Evolutionary conservation across 306 rosid species (phyloP).

Genomic region (Lathyrus sativus): DNA sequence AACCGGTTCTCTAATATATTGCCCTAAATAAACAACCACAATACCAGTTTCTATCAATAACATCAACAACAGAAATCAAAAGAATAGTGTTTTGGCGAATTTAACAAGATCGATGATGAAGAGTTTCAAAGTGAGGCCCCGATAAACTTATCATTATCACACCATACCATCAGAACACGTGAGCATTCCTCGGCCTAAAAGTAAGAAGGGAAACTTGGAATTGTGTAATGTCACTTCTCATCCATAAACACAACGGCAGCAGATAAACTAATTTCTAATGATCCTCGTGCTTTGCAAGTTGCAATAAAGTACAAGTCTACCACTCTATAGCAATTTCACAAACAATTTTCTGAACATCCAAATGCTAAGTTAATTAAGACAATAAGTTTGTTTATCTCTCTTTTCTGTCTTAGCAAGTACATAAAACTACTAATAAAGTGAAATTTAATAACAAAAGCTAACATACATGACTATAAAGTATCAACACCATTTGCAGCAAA

Average conservation of each 20-base stretch:
- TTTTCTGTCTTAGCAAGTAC: not conserved
- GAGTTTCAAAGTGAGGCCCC: not conserved
- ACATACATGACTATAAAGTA: conserved; percentile 47
- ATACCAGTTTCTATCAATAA: no score
- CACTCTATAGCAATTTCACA: conserved; percentile 6
- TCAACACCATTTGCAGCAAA: conserved; percentile 61
- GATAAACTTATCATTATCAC: not conserved
- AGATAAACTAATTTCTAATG: conserved; percentile 18
- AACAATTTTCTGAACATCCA: not conserved
- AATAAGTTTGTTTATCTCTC: not conserved
- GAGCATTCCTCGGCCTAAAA: no score
- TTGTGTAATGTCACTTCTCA: not conserved
- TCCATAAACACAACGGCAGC: not conserved
- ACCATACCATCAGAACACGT: not conserved
- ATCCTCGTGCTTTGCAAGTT: not conserved
- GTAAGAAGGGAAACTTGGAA: not conserved
- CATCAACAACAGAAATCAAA: conserved; percentile 3
- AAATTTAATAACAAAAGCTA: conserved; percentile 1
- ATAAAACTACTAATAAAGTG: conserved; percentile 5
- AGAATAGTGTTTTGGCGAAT: not conserved
- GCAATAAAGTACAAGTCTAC: not conserved
- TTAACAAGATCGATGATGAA: not conserved
- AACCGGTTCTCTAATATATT: no score
- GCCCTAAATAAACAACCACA: no score
- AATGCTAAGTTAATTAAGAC: not conserved